Conservation (phyloP, 495 filamentous ascomycete genomes). For the Daldinia childiae region DNA sequence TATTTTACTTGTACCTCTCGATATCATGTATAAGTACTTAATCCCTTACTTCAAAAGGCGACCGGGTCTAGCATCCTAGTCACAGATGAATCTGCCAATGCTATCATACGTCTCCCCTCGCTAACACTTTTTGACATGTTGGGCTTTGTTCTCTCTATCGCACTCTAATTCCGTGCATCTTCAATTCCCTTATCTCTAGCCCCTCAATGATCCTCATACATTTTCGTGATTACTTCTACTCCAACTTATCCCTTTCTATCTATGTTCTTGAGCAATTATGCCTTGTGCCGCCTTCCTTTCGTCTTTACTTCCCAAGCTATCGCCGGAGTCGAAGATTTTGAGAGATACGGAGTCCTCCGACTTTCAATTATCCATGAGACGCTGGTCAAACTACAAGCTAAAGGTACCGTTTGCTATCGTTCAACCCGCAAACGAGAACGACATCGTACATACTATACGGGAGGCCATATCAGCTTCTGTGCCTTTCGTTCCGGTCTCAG, state of each 20-base stretch:
- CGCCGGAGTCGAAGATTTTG: neutral
- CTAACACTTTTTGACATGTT: neutral
- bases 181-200: neutral
- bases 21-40: neutral
- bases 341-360: neutral
- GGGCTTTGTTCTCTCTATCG: neutral
- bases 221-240: neutral
- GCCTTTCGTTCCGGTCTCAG: conserved; percentile 48
- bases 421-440: neutral
- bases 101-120: neutral
- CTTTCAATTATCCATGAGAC: neutral
- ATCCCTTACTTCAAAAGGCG: neutral
- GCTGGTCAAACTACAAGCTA: neutral
- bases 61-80: no score
- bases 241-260: neutral
- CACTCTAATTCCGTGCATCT: neutral
- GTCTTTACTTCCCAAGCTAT: neutral
- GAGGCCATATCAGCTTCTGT: conserved; percentile 18
- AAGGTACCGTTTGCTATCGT: neutral
- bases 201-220: neutral
- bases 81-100: no score
- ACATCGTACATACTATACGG: neutral
- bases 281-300: neutral
- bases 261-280: neutral
- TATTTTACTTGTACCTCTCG: neutral